Evolutionary conservation across 2,329 filamentous ascomycete genomes (phyloP), one percentile per base, ranked within the genome.

Genomic region (Aspergillus amoenus): DNA sequence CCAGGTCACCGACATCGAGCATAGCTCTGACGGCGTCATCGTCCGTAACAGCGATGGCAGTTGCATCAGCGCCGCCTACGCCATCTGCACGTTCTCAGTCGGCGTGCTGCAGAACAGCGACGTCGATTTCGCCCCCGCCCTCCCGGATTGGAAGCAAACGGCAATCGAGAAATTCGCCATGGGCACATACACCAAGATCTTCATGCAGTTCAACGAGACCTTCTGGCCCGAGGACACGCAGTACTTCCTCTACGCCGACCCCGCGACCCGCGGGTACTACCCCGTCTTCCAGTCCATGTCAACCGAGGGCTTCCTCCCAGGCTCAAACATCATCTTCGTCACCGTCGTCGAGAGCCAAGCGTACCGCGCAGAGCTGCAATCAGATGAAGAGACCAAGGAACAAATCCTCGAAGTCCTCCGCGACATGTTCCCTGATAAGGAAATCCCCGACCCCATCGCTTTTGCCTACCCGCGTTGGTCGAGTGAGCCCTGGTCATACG

Each of bases 181-280:
- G 83, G 87, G 84, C 6, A 89, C 86, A 0, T 90, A 89, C 72
- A 90, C 86, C 51, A 90, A 90, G 68, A 83, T 90, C 59, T 90
- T 90, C 72, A 74, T 88, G 58, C 87, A 89, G 60, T 90, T 89
- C 71, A 75, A 85, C 58, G 76, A 85, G 54, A 82, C 84, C 0
- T 90, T 90, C 71, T 90, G 87, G 88, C 79, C 81, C 63, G 66
- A 72, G 0, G 73, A 79, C 41, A 81, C 78, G 1, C 79, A 84
- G 55, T 84, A 78, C 63, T 77, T 81, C 61, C 73, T 84, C n/a
- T 84, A 83, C 60, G 80, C 82, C 0, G 74, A 78, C 40, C 79
- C 80, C 0, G 68, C 69, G 4, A 71, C 68, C 4, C 77, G 81
- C 8, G 81, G 82, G 17, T 81, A 80, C 68, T 85, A 82, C 58